Conservation (phyloP, 345 rosid species). For the Dovyalis caffra region DNA sequence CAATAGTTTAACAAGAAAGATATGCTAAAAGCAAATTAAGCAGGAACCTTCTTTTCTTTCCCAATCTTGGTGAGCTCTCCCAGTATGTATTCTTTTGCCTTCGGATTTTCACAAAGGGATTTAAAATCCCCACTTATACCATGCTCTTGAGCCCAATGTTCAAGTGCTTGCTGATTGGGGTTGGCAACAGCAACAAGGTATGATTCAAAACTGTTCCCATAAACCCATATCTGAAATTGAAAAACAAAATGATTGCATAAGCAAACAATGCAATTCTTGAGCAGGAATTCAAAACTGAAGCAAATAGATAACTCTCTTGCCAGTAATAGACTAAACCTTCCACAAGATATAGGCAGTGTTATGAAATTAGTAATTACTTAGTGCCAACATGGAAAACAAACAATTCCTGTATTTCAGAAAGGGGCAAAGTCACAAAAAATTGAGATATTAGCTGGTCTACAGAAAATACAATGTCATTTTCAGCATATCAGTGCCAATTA, state of each 20-base stretch:
- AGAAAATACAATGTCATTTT: neutral
- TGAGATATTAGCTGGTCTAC: neutral
- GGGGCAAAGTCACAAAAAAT: neutral
- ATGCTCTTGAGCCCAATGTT: constrained; percentile 75
- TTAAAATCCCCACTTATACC: constrained; percentile 61
- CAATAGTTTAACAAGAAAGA: neutral
- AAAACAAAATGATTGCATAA: neutral
- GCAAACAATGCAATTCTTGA: neutral
- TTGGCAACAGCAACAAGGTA: constrained; percentile 82
- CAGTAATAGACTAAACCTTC: neutral
- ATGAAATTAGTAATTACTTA: neutral
- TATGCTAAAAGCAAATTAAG: neutral
- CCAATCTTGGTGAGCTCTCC: constrained; percentile 71
- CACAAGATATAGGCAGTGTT: neutral
- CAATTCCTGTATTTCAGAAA: neutral
- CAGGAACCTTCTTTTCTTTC: constrained; percentile 69
- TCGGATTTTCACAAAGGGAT: constrained; percentile 61
- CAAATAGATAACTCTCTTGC: neutral
- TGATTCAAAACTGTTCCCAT: constrained; percentile 95
- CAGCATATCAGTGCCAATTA: neutral
- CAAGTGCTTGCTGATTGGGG: constrained; percentile 76
- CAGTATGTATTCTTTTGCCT: constrained; percentile 60
- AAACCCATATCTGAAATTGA: constrained; percentile 77
- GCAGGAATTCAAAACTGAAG: neutral
- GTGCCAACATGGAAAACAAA: neutral